Base-by-base conservation (phyloP, 495 filamentous ascomycete genomes). In the Hyaloscypha finlandica region DNA sequence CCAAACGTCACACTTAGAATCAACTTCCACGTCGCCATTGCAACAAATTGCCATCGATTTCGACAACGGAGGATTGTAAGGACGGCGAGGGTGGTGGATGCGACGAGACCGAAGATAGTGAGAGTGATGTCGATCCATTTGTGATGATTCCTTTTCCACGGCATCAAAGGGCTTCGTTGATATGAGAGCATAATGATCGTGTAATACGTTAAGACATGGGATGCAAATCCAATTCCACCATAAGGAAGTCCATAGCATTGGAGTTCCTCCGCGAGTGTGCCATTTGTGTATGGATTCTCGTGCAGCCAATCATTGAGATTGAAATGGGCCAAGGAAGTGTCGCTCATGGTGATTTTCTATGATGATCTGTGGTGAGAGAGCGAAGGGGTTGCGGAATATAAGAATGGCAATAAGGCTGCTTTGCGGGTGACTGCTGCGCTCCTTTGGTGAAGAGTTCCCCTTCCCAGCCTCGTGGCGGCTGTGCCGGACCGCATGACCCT, bases 161-260 rank as follows among this genome's bases (percentile, higher is more conserved):
- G 64, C 29, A 66, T 48, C 52, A 65, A 58, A 12, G 73, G 71
- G 30, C 60, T 65, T n/a, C 69, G 66, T 0, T 68, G 67, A 1
- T 29, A 20, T 8, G 70, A 63, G 20, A 78, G 72, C 48, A 61
- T 64, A 30, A 74, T 55, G 57, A 76, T 68, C 1, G 77, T 76
- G 30, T 72, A 71, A 66, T 78, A 78, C 8, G 76, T 76, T 4
- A 78, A 61, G 42, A 77, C 29, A 63, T 78, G 76, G 19, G 73
- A 75, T 5, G 75, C 42, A 57, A 77, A 75, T 64, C 76, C 76
- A 57, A 78, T 77, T 25, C 72, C 74, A 37, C 76, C 76, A 55
- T 75, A 78, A 2, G 75, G 76, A 16, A 78, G 73, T 9, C 68
- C 69, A 61, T 78, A 77, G 71, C 76, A 78, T 57, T 74, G 61